Base-by-base conservation (phyloP, 257 asterid genomes). In the Salvia splendens region DNA sequence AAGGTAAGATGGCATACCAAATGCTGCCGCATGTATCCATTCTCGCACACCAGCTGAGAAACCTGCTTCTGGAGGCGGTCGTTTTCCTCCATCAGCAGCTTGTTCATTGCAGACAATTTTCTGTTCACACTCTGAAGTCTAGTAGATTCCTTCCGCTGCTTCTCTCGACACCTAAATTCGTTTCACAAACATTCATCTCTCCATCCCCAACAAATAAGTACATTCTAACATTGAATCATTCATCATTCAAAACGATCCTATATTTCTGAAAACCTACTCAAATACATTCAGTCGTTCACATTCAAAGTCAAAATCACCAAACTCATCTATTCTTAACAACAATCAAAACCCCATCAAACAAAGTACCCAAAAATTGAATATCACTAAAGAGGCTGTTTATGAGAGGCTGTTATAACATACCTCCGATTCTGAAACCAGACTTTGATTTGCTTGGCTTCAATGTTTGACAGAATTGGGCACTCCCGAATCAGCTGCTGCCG, bases 351-450 rank as follows among this genome's bases (percentile, higher is more conserved):
- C 32, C 55, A 9, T 0, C 35, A 47, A 35, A 60, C 15, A 24
- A 12, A 12, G 50, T 54, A 9, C 38, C 32, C 40, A 50, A 54
- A 46, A 61, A 3, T 9, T 9, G 12, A 30, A 2, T 7, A 61
- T 11, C 2, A 38, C 3, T 9, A 5, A 38, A 38, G 42, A 6
- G 42, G 8, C 8, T 38, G 8, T n/a, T n/a, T n/a, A n/a, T n/a
- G n/a, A n/a, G n/a, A n/a, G n/a, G n/a, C 8, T 5, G 10, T n/a
- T 52, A 12, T 4, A 12, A 45, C 20, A n/a, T 69, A 93, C 99
- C 99, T 88, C 65, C 99, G 84, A 75, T 93, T 93, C 54, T 93
- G 99, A 57, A 93, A 93, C 99, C 99, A 93, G 50, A 93, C 97
- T 81, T 93, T 93, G 79, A 93, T 88, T 89, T 93, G 99, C 71